Conservation (phyloP, 1,139 yeast genomes). For the Debaryomycetaceae sp. region DNA sequence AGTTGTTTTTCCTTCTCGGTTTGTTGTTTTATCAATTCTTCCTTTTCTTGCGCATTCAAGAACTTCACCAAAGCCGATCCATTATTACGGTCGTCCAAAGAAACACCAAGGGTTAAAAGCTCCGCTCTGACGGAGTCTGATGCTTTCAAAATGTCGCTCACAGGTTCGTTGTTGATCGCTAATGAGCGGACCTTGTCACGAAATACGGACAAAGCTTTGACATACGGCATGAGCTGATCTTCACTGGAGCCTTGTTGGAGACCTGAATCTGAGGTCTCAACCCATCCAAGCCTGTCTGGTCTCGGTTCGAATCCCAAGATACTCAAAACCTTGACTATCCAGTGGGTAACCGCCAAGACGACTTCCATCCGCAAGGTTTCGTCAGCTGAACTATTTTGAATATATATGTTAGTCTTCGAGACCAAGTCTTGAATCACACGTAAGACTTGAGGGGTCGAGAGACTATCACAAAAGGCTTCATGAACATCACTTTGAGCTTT, state of each 20-base stretch:
- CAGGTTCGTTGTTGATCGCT: slow-evolving; percentile 65
- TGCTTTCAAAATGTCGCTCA: slow-evolving; percentile 50
- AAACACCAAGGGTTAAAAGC: slow-evolving; percentile 69
- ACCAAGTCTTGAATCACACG: slow-evolving; percentile 65
- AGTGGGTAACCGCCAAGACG: slow-evolving; percentile 58
- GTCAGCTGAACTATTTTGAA: slow-evolving; percentile 46
- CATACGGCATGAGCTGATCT: slow-evolving; percentile 74
- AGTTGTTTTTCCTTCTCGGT: slow-evolving; percentile 53
- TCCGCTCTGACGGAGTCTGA: slow-evolving; percentile 47
- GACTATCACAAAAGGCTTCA: slow-evolving; percentile 80
- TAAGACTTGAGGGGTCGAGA: slow-evolving; percentile 74
- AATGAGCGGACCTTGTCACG: slow-evolving; percentile 74
- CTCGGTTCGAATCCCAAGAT: slow-evolving; percentile 76
- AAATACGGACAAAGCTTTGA: slow-evolving; percentile 71
- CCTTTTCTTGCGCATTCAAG: slow-evolving; percentile 63
- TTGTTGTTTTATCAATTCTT: slow-evolving; percentile 60
- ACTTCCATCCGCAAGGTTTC: slow-evolving; percentile 58
- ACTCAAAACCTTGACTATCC: slow-evolving; percentile 66
- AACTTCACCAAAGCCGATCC: slow-evolving; percentile 82
- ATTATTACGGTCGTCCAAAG: slow-evolving; percentile 83
- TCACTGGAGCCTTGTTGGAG: slow-evolving; percentile 41
- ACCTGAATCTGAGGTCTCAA: slow-evolving; percentile 27
- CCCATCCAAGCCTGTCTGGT: slow-evolving; percentile 78
- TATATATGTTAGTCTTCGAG: slow-evolving; percentile 67
- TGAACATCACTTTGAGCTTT: slow-evolving; percentile 63